These are phyloP conservation scores for Solanum chiquidenum DNA, from an alignment of 257 asterid species.

Conservation along the genomic window DNA sequence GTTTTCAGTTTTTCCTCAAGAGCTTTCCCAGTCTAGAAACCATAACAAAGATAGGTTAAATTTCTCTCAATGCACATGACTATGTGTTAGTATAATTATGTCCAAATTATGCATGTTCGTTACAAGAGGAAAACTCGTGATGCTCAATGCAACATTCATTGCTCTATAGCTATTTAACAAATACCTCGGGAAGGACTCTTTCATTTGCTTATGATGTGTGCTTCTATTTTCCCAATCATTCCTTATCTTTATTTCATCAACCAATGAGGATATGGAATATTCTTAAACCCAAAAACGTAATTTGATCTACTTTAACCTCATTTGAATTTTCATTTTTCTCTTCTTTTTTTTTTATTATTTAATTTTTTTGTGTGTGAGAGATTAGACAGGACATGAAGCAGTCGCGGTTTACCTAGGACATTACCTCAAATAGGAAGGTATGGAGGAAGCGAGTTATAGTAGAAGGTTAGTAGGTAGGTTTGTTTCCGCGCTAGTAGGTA, in stretches of 20 bases:
- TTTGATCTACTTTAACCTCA: background rate
- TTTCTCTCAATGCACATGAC: background rate
- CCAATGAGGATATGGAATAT: background rate
- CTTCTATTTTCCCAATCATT: background rate
- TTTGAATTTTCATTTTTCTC: background rate
- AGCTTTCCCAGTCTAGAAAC: constrained; percentile 63
- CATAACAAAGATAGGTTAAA: background rate
- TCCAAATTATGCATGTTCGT: background rate
- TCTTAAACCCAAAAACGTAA: background rate
- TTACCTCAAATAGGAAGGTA: background rate
- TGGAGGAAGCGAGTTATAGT: too few relatives aligned
- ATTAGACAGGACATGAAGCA: background rate
- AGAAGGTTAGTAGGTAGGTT: too few relatives aligned
- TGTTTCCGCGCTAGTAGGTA: too few relatives aligned
- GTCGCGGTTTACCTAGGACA: background rate
- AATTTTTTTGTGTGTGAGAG: background rate
- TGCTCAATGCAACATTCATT: background rate
- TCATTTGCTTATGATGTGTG: background rate
- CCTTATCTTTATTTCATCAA: background rate
- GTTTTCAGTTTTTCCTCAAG: constrained; percentile 78
- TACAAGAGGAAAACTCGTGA: background rate
- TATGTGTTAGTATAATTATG: background rate
- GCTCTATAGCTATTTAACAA: background rate
- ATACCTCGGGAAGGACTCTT: background rate
- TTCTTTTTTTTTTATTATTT: too few relatives aligned